Evolutionary conservation across 2,329 filamentous ascomycete genomes (phyloP).

Genomic region (Diplodia sapinea): DNA sequence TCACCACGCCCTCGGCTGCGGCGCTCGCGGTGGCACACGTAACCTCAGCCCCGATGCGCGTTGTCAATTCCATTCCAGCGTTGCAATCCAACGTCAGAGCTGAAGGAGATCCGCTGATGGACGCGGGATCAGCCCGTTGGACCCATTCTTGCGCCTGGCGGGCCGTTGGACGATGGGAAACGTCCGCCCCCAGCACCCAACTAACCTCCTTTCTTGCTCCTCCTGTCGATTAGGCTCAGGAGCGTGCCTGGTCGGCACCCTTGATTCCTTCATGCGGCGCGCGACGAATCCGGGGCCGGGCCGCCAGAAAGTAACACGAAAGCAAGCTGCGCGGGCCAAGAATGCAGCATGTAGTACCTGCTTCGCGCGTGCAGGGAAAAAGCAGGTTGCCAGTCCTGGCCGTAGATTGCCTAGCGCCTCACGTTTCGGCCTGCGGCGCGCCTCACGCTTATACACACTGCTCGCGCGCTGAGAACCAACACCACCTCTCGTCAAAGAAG

Average conservation of each 20-base stretch:
- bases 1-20: neutral
- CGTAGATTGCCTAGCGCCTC: conserved; percentile 20
- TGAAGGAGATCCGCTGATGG: conserved; percentile 22
- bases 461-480: neutral
- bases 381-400: conserved; percentile 6
- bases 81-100: conserved; percentile 29
- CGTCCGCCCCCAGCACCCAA: neutral
- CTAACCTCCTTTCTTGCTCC: conserved; percentile 3
- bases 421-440: conserved; percentile 15
- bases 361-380: conserved; percentile 18
- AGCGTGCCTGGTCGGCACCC: conserved; percentile 17
- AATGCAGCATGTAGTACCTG: conserved; percentile 1
- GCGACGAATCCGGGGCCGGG: conserved; percentile 20
- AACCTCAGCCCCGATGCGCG: conserved; percentile 18
- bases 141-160: conserved; percentile 24
- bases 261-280: conserved; percentile 27
- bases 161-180: conserved; percentile 20
- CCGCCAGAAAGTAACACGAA: conserved; percentile 13
- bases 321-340: conserved; percentile 1
- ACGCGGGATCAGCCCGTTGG: conserved; percentile 28
- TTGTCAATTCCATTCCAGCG: conserved; percentile 22
- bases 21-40: neutral
- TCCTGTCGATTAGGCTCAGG: conserved; percentile 8
- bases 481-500: neutral
- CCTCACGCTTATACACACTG: conserved; percentile 1